phyloP scores from a whole-genome alignment of 805 yeast genomes.

The Starmerella powellii region DNA sequence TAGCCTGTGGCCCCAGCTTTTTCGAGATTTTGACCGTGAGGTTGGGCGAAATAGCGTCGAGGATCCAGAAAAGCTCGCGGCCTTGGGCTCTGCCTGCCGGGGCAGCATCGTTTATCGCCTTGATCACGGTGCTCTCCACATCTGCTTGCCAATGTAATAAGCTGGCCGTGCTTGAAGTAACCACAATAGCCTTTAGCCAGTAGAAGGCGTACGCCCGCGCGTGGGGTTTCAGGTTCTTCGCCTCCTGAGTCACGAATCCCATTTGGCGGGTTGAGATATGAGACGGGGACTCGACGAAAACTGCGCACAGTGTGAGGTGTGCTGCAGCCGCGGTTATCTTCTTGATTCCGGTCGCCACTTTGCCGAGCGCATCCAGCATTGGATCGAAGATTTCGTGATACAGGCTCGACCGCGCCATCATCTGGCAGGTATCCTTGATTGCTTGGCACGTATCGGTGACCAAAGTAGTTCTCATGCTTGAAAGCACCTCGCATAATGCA shows the following conservation, averaged over 20 bases:
- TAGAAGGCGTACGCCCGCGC: conserved; percentile 58
- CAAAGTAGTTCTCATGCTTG: conserved; percentile 74
- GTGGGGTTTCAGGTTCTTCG: conserved; percentile 57
- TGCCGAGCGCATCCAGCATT: conserved; percentile 38
- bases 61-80: conserved; percentile 64
- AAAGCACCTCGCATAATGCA: conserved; percentile 50
- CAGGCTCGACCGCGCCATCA: conserved; percentile 19
- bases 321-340: conserved; percentile 47
- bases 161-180: not conserved
- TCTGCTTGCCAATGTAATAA: conserved; percentile 2
- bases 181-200: conserved; percentile 54
- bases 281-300: conserved; percentile 35
- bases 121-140: conserved; percentile 41
- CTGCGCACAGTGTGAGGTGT: conserved; percentile 33
- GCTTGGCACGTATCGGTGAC: conserved; percentile 64
- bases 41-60: conserved; percentile 42
- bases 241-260: conserved; percentile 30
- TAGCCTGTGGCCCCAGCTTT: conserved; percentile 17
- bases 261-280: conserved; percentile 8
- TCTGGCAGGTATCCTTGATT: conserved; percentile 44
- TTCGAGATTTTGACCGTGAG: conserved; percentile 35
- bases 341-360: conserved; percentile 49
- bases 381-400: conserved; percentile 35
- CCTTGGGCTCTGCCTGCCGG: conserved; percentile 67
- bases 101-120: conserved; percentile 66